Evolutionary conservation across 805 yeast species (phyloP).

Genomic region (Kazachstania taianensis): DNA sequence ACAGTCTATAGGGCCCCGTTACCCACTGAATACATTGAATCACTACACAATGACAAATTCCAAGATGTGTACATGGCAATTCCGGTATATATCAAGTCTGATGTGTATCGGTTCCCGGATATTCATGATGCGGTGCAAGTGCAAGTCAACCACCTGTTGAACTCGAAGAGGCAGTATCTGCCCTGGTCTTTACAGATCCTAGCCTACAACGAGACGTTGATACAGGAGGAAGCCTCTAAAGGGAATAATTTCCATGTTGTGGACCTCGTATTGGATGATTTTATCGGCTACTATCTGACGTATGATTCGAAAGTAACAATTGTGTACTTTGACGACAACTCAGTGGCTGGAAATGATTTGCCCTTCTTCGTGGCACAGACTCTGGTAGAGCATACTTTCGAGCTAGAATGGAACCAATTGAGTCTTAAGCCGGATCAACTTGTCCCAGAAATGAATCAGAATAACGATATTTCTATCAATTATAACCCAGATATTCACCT

Average conservation of each 20-base stretch:
- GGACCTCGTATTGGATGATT: slow-evolving; percentile 31
- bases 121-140: slow-evolving; percentile 44
- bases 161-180: slow-evolving; percentile 22
- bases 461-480: slow-evolving; percentile 24
- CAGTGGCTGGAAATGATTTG: slow-evolving; percentile 46
- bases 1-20: slow-evolving; percentile 34
- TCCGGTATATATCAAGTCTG: slow-evolving; percentile 34
- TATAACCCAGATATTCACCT: slow-evolving; percentile 58
- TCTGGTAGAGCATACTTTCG: slow-evolving; percentile 37
- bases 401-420: slow-evolving; percentile 26
- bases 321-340: slow-evolving; percentile 25
- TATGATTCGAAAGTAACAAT: slow-evolving; percentile 32
- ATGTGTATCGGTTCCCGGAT: slow-evolving; percentile 55
- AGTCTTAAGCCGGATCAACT: no score
- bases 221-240: slow-evolving; percentile 6
- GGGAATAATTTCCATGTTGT: slow-evolving; percentile 27
- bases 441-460: slow-evolving; percentile 3
- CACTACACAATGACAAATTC: slow-evolving; percentile 31
- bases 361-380: slow-evolving; percentile 54
- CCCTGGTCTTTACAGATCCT: slow-evolving; percentile 29
- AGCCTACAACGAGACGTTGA: slow-evolving; percentile 14
- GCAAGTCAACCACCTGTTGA: slow-evolving; percentile 33
- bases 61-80: slow-evolving; percentile 35
- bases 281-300: slow-evolving; percentile 37
- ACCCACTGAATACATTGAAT: slow-evolving; percentile 30